Conservation (phyloP, 495 filamentous ascomycete genomes). For the Talaromyces borbonicus region DNA sequence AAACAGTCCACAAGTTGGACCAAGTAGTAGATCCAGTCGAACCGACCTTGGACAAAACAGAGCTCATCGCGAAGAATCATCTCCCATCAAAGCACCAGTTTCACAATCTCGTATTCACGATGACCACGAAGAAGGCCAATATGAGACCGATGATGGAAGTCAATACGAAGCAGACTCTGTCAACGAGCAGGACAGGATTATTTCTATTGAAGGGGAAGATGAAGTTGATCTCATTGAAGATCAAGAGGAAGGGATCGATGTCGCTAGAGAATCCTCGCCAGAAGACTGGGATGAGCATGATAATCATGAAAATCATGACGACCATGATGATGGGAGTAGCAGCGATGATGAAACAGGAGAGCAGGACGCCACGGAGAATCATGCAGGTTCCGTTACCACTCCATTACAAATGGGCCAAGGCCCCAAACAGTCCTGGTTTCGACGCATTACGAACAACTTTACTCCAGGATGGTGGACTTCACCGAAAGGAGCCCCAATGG, state of each 20-base stretch:
- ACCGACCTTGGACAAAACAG: background rate
- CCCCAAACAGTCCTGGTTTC: constrained; percentile 6
- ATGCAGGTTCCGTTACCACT: background rate
- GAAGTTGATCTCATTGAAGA: constrained; percentile 3
- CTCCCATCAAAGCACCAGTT: background rate
- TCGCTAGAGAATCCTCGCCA: too few species aligned
- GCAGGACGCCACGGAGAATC: background rate
- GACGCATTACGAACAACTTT: constrained; percentile 7
- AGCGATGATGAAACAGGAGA: constrained; percentile 6
- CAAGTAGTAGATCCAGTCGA: background rate
- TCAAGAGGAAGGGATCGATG: constrained; percentile 5
- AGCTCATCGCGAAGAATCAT: constrained; percentile 5
- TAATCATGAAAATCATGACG: constrained; percentile 9
- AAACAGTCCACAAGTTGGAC: constrained; percentile 18
- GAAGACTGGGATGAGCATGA: constrained; percentile 9
- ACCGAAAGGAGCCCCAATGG: background rate
- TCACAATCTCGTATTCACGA: background rate
- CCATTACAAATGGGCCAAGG: background rate
- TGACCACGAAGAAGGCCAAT: constrained; percentile 1
- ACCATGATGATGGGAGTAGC: constrained; percentile 1
- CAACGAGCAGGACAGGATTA: constrained; percentile 8
- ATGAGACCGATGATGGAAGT: constrained; percentile 7
- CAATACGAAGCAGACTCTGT: background rate
- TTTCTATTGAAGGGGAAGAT: background rate
- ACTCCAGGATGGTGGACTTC: constrained; percentile 6